A percentile compares a stretch with the other conserved stretches of the same genome.
These are phyloP conservation scores for Centaurea solstitialis DNA, from an alignment of 129 eudicot genomes.

Conservation along the genomic window DNA sequence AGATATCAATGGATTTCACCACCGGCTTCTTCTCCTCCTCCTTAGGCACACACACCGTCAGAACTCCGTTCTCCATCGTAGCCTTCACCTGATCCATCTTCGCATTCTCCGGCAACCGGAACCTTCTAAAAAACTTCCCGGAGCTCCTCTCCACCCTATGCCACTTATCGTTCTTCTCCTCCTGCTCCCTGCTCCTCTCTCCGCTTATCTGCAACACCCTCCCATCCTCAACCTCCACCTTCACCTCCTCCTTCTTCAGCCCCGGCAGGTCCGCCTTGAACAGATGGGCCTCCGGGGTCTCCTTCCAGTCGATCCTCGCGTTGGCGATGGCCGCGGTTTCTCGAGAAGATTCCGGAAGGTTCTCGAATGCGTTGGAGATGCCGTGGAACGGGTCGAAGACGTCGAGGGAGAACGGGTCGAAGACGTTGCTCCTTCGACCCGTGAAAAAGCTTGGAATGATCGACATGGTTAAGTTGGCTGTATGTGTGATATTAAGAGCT, in stretches of 20 bases:
- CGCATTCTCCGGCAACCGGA: slow-evolving; percentile 66
- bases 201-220: slow-evolving; percentile 63
- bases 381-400: slow-evolving; percentile 61
- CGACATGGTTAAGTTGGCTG: slow-evolving; percentile 36
- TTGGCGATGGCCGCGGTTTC: slow-evolving; percentile 52
- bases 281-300: slow-evolving; percentile 69
- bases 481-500: not conserved
- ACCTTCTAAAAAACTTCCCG: slow-evolving; percentile 57
- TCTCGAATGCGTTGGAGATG: slow-evolving; percentile 20
- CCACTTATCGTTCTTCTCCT: slow-evolving; percentile 62
- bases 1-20: slow-evolving; percentile 54
- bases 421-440: slow-evolving; percentile 41
- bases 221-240: slow-evolving; percentile 62
- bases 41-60: slow-evolving; percentile 61
- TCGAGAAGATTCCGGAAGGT: slow-evolving; percentile 16
- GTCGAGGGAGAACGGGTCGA: slow-evolving; percentile 61
- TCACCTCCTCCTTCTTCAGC: slow-evolving; percentile 58
- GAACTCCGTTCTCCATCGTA: slow-evolving; percentile 57
- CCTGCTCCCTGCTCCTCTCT: slow-evolving; percentile 53
- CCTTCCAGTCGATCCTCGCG: slow-evolving; percentile 60
- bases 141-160: slow-evolving; percentile 65
- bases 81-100: slow-evolving; percentile 63
- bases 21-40: slow-evolving; percentile 57
- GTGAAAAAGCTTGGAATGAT: slow-evolving; percentile 55
- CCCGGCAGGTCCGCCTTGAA: slow-evolving; percentile 69